Conservation (phyloP, 495 filamentous ascomycete species). For the Daldinia caldariorum region DNA sequence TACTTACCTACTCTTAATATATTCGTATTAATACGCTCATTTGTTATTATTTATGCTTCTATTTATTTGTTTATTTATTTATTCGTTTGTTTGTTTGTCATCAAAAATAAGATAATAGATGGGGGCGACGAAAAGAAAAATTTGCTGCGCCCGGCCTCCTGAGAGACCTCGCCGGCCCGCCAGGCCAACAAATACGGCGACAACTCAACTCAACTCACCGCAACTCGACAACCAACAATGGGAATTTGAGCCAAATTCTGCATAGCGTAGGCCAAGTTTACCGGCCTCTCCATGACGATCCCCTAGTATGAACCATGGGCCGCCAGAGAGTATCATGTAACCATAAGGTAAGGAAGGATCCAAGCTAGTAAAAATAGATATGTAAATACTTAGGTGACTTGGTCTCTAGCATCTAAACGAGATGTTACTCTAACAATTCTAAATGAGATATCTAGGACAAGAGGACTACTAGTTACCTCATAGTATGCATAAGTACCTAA, state of each 20-base stretch:
- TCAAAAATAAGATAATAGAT: neutral
- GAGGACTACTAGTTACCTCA: no score
- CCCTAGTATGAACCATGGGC: neutral
- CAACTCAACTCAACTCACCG: neutral
- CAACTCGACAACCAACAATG: neutral
- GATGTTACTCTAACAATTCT: no score
- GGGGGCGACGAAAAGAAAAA: neutral
- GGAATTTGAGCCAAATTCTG: neutral
- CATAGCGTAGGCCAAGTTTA: neutral
- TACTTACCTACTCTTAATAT: no score
- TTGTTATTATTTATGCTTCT: no score
- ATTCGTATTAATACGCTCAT: no score
- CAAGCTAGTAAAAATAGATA: neutral
- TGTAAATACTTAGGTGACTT: neutral
- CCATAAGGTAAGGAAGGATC: neutral
- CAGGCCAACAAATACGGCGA: neutral
- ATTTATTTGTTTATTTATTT: no score
- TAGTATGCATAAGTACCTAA: no score
- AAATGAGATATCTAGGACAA: no score
- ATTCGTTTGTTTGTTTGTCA: no score
- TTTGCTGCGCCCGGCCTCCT: neutral
- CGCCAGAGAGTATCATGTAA: neutral
- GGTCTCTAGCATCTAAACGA: no score
- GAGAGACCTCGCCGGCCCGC: neutral
- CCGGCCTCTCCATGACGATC: neutral